Evolutionary conservation across 2,329 filamentous ascomycete species (phyloP), one percentile per base, ranked within the genome.

Genomic region (Calonectria fujianensis): DNA sequence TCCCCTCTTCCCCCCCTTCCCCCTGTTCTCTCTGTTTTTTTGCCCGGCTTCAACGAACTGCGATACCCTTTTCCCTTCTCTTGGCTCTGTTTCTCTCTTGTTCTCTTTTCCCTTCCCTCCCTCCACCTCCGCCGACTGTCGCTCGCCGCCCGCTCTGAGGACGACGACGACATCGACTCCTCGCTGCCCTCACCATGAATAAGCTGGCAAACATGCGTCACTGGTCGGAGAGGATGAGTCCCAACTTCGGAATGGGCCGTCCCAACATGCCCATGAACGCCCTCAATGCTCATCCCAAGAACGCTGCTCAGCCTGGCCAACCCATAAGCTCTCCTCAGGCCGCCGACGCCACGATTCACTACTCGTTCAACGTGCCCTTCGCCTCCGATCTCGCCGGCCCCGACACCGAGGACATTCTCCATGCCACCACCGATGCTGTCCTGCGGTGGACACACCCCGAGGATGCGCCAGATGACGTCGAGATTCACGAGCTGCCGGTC

Each of bases 301-400:
- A 89, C 76, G 85, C 87, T 76, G 83, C 88, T 72, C 87, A 88
- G 73, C 86, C 89, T 68, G 87, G 88, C 74, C 87, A 91, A 73
- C 88, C 91, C 77, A 88, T 92, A 83, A 89, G 93, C 81, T 93
- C 94, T 78, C 92, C 94, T 73, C 93, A 94, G 78, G 89, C 93
- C 76, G 90, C 93, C 83, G 94, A 96, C 84, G 90, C 93, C 68
- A 93, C 92, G 78, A 95, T 98, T 85, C 95, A 97, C 86, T 94
- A 98, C 85, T 96, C 95, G 78, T 98, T 99, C 92, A 98, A 98
- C 84, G 94, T 99, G 64, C 97, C 97, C 75, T 98, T 98, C 87
- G 93, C 96, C 80, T 98, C 95, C 77, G 96, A 96, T 82, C 92
- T 99, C 75, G 92, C 95, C 76, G 97, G 97, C 41, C 97, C 97